phyloP scores from a whole-genome alignment of 78 protist genomes.

The Pelomyxa schiedti region DNA sequence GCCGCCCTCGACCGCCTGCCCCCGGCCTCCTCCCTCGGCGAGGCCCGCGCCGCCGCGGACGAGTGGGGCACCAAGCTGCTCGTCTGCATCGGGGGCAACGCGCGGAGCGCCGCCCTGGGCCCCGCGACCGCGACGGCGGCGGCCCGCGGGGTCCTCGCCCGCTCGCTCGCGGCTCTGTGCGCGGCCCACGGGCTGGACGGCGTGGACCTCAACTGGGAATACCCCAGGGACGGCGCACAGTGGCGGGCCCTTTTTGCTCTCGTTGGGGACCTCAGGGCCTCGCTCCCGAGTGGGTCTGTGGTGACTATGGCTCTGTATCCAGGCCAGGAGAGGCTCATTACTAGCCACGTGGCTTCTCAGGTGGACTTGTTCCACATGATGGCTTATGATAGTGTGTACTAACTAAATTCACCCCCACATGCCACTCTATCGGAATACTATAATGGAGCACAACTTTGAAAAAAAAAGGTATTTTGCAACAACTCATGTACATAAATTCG shows the following conservation, averaged over 20 bases:
- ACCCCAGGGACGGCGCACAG: neutral
- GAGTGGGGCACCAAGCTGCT: neutral
- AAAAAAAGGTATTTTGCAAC: too few relatives aligned
- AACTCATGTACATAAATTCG: too few relatives aligned
- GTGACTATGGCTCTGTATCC: constrained; percentile 12
- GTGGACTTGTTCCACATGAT: constrained; percentile 5
- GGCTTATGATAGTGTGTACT: constrained; percentile 3
- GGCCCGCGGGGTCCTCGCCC: neutral
- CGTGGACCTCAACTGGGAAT: constrained; percentile 29
- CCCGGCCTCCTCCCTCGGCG: too few relatives aligned
- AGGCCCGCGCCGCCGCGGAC: constrained; percentile 6
- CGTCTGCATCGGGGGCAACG: constrained; percentile 11
- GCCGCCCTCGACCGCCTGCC: too few relatives aligned
- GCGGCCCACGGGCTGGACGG: constrained; percentile 5
- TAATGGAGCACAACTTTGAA: too few relatives aligned
- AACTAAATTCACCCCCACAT: neutral
- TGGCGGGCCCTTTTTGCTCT: neutral
- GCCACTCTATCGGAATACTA: neutral
- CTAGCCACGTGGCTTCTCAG: neutral
- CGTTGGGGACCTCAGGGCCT: neutral
- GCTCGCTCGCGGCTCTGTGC: neutral
- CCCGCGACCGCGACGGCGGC: neutral
- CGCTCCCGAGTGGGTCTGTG: neutral
- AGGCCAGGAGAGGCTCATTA: neutral
- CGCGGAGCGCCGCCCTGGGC: constrained; percentile 1